Evolutionary conservation across 148 eudicot genomes (phyloP), one percentile per base, ranked within the genome.

Genomic region (Camellia sinensis): DNA sequence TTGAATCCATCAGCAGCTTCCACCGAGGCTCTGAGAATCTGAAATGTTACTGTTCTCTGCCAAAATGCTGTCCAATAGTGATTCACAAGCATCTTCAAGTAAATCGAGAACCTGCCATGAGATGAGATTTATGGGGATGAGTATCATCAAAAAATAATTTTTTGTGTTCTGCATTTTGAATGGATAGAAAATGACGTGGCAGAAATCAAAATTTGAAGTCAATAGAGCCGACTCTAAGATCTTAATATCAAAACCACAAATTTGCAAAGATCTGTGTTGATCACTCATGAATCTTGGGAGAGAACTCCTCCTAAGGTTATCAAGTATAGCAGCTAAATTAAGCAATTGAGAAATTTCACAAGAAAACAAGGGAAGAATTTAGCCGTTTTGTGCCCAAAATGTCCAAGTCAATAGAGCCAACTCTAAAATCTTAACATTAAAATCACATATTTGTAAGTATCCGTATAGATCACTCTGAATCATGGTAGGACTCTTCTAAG

Each of bases 41-140:
- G 17, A 75, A 75, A 64, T 59, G 63, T 19, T 52, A 53, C 44
- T 75, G 72, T 81, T 86, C 75, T 89, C 89, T 40, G 85, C 79
- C 78, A 87, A 48, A 82, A 96, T 90, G 85, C 86, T 92, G 82
- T 90, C 95, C 81, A 96, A 73, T 41, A 96, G 87, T 11, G 99
- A 91, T 74, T 91, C 95, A 78, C 99, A 96, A 37, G 97, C 98
- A 83, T 96, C 99, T 82, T 94, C 99, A 21, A 94, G 95, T 77
- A 96, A 83, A 84, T 96, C 95, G 41, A 94, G 82, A 65, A 96
- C 99, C 98, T 96, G 90, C 69, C 66, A 80, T 7, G 44, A 74
- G 37, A 73, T 7, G 46, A 78, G 17, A 76, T 66, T 66, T 37
- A 48, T 9, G 3, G 2, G 13, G 52, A 65, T n/a, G 15, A 78